Evolutionary conservation across 2,329 filamentous ascomycete species (phyloP).

Genomic region (Ophiosphaerella narmari): DNA sequence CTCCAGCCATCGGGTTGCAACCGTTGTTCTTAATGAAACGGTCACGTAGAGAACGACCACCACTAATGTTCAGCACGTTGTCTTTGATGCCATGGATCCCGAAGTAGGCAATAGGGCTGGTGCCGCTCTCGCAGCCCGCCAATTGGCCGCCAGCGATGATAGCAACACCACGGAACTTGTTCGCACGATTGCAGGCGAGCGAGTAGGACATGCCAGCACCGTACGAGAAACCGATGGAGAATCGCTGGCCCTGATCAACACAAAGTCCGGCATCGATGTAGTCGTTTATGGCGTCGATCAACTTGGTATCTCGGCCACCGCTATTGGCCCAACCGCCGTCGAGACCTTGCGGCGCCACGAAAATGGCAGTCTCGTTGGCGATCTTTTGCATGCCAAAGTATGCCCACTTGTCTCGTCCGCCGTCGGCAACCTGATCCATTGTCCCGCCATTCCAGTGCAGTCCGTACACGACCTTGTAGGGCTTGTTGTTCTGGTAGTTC

Average conservation of each 20-base stretch:
- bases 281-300: slow-evolving; percentile 48
- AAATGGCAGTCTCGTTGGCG: slow-evolving; percentile 46
- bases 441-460: slow-evolving; percentile 50
- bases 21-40: slow-evolving; percentile 46
- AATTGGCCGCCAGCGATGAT: slow-evolving; percentile 18
- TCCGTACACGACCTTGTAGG: slow-evolving; percentile 50
- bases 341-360: slow-evolving; percentile 50
- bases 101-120: slow-evolving; percentile 31
- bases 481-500: slow-evolving; percentile 46
- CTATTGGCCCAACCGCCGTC: slow-evolving; percentile 49
- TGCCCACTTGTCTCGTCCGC: slow-evolving; percentile 6
- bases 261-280: slow-evolving; percentile 48
- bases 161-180: slow-evolving; percentile 48
- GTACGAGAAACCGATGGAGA: slow-evolving; percentile 52
- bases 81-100: slow-evolving; percentile 48
- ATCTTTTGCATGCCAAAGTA: slow-evolving; percentile 50
- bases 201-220: slow-evolving; percentile 51
- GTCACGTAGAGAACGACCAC: slow-evolving; percentile 44
- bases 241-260: slow-evolving; percentile 48
- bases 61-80: slow-evolving; percentile 40
- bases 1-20: slow-evolving; percentile 23
- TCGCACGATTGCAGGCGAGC: slow-evolving; percentile 50
- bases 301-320: slow-evolving; percentile 48
- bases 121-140: slow-evolving; percentile 32
- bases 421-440: slow-evolving; percentile 43